Evolutionary conservation across 345 rosid species (phyloP).

Genomic region (Eucalyptus grandis): DNA sequence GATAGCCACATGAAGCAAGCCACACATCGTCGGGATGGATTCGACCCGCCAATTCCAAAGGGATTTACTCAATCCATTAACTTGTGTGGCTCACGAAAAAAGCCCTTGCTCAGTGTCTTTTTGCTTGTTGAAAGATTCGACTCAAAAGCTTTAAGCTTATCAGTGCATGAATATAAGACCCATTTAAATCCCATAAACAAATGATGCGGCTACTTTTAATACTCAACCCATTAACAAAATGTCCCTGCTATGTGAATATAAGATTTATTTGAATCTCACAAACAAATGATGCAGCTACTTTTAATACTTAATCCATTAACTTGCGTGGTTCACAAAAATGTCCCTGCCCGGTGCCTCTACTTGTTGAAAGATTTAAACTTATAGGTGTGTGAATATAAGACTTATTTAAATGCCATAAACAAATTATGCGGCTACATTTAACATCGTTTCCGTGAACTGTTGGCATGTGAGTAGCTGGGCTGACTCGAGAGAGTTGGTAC

Average conservation of each 20-base stretch:
- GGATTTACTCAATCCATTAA: neutral
- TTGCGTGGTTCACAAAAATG: too few relatives aligned
- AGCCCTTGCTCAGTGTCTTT: neutral
- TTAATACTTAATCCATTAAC: too few relatives aligned
- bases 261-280: too few relatives aligned
- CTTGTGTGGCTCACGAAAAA: neutral
- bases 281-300: too few relatives aligned
- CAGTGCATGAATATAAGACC: neutral
- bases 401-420: too few relatives aligned
- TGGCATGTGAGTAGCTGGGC: neutral
- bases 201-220: neutral
- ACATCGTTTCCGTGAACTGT: neutral
- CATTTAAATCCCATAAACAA: too few relatives aligned
- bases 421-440: too few relatives aligned
- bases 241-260: too few relatives aligned
- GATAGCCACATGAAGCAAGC: accelerated
- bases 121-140: neutral
- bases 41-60: neutral
- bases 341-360: too few relatives aligned
- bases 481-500: neutral
- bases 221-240: too few relatives aligned
- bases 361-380: too few relatives aligned
- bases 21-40: accelerated
- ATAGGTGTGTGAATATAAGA: too few relatives aligned
- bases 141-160: neutral